Conservation (phyloP, 2,329 filamentous ascomycete genomes). For the Aureobasidium namibiae region DNA sequence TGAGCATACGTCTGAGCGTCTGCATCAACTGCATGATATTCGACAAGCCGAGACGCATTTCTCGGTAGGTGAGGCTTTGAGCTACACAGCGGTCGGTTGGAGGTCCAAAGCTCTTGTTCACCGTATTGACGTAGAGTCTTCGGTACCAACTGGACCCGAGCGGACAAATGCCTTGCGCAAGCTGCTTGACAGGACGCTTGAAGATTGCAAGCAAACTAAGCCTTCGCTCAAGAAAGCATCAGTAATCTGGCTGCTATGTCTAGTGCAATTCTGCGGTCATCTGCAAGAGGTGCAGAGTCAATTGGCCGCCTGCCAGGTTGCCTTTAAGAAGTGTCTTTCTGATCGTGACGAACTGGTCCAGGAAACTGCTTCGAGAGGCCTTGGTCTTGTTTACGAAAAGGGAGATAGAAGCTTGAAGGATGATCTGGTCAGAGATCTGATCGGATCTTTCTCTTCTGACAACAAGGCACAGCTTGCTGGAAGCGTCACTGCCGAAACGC, state of each 20-base stretch:
- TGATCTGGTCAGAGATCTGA: conserved; percentile 77
- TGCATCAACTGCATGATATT: conserved; percentile 74
- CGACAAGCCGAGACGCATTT: conserved; percentile 85
- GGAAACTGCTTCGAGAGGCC: conserved; percentile 83
- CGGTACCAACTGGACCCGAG: conserved; percentile 34
- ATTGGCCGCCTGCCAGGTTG: conserved; percentile 70
- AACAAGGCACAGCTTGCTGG: conserved; percentile 59
- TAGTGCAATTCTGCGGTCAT: conserved; percentile 84
- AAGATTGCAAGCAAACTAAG: conserved; percentile 74
- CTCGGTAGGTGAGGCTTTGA: conserved; percentile 78
- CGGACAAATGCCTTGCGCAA: conserved; percentile 37
- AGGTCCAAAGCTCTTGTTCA: conserved; percentile 69
- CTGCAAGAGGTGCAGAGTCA: conserved; percentile 63
- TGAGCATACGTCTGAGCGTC: conserved; percentile 52
- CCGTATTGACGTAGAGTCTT: conserved; percentile 63
- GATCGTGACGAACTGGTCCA: conserved; percentile 92
- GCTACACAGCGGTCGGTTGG: conserved; percentile 72
- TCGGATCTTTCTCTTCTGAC: conserved; percentile 74
- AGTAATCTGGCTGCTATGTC: conserved; percentile 87
- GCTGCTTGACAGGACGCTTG: conserved; percentile 64
- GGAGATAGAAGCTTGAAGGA: conserved; percentile 74
- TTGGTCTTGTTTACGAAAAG: conserved; percentile 90
- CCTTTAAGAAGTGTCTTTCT: conserved; percentile 79
- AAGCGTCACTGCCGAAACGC: conserved; percentile 82
- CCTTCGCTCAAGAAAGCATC: conserved; percentile 85